A percentile compares a stretch with the other conserved stretches of the same genome.
Conservation (phyloP, 2,329 filamentous ascomycete genomes). For the Aschersonia sp. region DNA sequence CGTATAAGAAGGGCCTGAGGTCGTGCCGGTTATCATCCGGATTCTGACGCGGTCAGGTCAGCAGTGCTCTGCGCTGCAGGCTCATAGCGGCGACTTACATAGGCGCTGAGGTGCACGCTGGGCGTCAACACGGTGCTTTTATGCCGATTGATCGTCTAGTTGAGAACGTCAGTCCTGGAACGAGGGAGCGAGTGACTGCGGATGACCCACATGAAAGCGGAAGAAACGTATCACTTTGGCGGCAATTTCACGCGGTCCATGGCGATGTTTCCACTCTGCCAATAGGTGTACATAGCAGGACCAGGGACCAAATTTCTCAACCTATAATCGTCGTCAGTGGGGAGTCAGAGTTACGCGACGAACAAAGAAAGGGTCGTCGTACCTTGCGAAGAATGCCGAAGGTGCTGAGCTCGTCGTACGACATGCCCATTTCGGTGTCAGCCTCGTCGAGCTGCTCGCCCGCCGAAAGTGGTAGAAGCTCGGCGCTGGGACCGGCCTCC, state of each 20-base stretch:
- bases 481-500: slow-evolving; percentile 39
- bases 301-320: slow-evolving; percentile 26
- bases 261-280: slow-evolving; percentile 19
- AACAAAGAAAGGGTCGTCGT: not conserved
- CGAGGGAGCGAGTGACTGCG: too few species aligned
- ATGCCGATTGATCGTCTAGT: slow-evolving; percentile 47
- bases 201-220: slow-evolving; percentile 13
- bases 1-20: slow-evolving; percentile 26
- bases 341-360: too few species aligned
- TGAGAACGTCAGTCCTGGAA: too few species aligned
- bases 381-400: slow-evolving; percentile 14
- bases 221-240: slow-evolving; percentile 28
- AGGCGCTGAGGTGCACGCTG: slow-evolving; percentile 26
- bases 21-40: slow-evolving; percentile 25
- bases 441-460: slow-evolving; percentile 23
- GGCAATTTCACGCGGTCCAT: slow-evolving; percentile 21
- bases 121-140: slow-evolving; percentile 49
- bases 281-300: slow-evolving; percentile 23
- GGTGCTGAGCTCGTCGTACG: slow-evolving; percentile 23
- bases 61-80: not conserved
- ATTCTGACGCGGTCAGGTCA: slow-evolving; percentile 4
- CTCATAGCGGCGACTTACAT: not conserved
- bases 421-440: slow-evolving; percentile 22
- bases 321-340: slow-evolving; percentile 17
- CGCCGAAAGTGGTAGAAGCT: slow-evolving; percentile 27